Percentiles rank a stretch among this genome's conserved stretches.
Evolutionary conservation across 257 asterid species (phyloP).

Genomic region (Coffea eugenioides): DNA sequence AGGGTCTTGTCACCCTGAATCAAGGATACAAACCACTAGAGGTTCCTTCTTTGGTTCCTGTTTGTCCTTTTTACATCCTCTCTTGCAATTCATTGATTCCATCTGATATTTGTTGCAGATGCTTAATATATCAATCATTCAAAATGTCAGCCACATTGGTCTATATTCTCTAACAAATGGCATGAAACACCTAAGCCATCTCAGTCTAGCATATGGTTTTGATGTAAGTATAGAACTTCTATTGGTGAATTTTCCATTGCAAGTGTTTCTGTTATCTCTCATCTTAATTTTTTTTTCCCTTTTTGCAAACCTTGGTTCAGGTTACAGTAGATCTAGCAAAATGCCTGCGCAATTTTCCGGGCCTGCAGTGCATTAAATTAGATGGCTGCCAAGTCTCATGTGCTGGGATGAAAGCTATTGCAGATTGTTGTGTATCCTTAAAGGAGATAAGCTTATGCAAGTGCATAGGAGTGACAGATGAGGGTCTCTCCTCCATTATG

Average conservation of each 20-base stretch:
- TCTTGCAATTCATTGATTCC: not conserved
- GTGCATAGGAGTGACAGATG: constrained; percentile 37
- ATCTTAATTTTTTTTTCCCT: not conserved
- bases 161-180: constrained; percentile 25
- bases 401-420: constrained; percentile 26
- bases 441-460: constrained; percentile 34
- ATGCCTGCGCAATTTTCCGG: constrained; percentile 19
- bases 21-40: constrained; percentile 30
- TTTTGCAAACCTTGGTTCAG: constrained; percentile 18
- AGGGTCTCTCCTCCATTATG: constrained; percentile 30
- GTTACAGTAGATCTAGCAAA: constrained; percentile 26
- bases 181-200: constrained; percentile 21
- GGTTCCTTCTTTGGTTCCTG: constrained; percentile 9
- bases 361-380: constrained; percentile 27
- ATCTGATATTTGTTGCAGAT: constrained; percentile 20
- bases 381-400: constrained; percentile 34
- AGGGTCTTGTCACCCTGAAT: constrained; percentile 24
- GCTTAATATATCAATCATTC: constrained; percentile 31
- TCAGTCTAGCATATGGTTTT: constrained; percentile 26
- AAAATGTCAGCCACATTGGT: constrained; percentile 29
- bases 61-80: not conserved
- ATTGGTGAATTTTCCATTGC: not conserved
- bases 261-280: not conserved
- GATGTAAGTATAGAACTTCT: constrained; percentile 15
- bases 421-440: constrained; percentile 23